Base-by-base conservation (phyloP, 129 eudicot genomes). In the Cynara cardunculus region DNA sequence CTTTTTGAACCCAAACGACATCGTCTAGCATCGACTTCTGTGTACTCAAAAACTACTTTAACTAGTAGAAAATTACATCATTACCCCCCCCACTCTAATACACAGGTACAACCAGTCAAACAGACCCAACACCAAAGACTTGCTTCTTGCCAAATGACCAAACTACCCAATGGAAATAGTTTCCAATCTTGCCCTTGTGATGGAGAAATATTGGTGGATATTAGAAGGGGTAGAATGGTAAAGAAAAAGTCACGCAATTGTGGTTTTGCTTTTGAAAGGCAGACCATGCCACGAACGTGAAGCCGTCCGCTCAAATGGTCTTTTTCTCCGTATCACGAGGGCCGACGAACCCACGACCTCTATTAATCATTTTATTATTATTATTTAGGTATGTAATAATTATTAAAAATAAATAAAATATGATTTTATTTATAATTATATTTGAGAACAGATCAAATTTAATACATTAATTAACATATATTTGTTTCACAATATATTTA, bases 261-360 rank as follows among this genome's bases (percentile, higher is more conserved):
- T 69, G 74, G 83, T 12, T 78, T 59, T 73, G 41, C 72, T 71
- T 77, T 85, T 31, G 71, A 70, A 75, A 75, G 77, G 81, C 81
- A 67, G 70, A 76, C 86, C 90, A 87, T 82, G 82, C 88, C 77
- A 84, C 80, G 65, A 87, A 87, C 84, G 86, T 87, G 89, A 88
- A 59, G 69, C 80, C 81, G 39, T 77, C 79, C 88, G 84, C 81
- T 79, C 82, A 84, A 86, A 81, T 74, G 77, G 74, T 70, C 82
- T 76, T 82, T 67, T 81, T 59, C 49, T 76, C 85, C 76, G 77
- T 71, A 61, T 79, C 86, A 75, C 83, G 86, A 78, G 84, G 62
- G 22, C 19, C 65, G 24, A 24, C 62, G 76, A 46, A 25, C 41
- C 46, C 80, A 41, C 53, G 53, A 41, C 12, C 46, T 8, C 13